Evolutionary conservation across 768 basidiomycete species (phyloP).

Genomic region (Mycena haematopus): DNA sequence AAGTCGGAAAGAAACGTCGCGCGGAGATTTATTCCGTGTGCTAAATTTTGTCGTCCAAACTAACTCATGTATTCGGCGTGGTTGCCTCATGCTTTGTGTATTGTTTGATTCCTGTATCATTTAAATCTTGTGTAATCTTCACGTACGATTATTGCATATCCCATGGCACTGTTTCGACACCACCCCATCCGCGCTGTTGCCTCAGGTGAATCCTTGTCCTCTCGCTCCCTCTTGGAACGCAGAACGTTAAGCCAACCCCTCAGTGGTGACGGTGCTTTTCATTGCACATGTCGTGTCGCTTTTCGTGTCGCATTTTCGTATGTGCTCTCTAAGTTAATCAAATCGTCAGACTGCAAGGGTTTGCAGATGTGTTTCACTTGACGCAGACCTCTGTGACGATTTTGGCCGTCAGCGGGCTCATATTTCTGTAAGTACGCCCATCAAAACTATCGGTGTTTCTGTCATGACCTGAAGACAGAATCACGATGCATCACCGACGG

Average conservation of each 20-base stretch:
- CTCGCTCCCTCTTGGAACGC: not conserved
- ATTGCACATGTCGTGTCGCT: slow-evolving; percentile 59
- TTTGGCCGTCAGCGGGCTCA: slow-evolving; percentile 67
- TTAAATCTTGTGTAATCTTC: slow-evolving; percentile 15
- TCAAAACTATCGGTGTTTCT: not conserved
- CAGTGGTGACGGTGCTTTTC: slow-evolving; percentile 52
- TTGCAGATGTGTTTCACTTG: slow-evolving; percentile 64
- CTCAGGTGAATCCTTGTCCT: slow-evolving; percentile 41
- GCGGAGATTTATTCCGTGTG: not conserved
- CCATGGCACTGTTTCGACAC: slow-evolving; percentile 58
- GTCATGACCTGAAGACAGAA: slow-evolving; percentile 44
- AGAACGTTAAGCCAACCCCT: not conserved
- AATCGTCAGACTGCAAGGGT: not conserved
- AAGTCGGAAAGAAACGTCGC: slow-evolving; percentile 2
- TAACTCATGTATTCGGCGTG: slow-evolving; percentile 30
- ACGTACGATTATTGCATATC: not conserved
- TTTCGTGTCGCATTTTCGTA: slow-evolving; percentile 55
- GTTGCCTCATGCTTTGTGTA: slow-evolving; percentile 29
- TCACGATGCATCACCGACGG: slow-evolving; percentile 69
- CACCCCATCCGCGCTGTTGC: slow-evolving; percentile 53
- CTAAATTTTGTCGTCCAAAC: slow-evolving; percentile 9
- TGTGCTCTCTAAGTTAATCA: slow-evolving; percentile 20
- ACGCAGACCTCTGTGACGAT: slow-evolving; percentile 79
- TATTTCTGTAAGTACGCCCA: slow-evolving; percentile 67
- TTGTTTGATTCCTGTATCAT: slow-evolving; percentile 4